Conservation (phyloP, 495 filamentous ascomycete genomes). For the Penicillium crystallinum region DNA sequence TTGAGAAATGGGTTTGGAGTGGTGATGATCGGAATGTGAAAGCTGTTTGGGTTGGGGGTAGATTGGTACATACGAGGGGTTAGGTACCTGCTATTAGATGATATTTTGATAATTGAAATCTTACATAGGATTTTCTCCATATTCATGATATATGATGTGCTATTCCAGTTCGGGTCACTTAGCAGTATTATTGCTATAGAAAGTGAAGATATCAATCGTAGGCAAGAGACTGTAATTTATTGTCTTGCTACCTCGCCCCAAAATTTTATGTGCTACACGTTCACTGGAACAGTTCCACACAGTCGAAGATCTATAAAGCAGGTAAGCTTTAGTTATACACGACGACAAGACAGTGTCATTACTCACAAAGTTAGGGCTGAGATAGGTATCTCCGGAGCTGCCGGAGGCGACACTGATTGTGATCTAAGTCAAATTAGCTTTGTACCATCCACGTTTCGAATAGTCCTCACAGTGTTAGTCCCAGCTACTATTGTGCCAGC, state of each 20-base stretch:
- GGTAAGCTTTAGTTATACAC: not conserved
- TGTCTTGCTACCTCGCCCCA: not conserved
- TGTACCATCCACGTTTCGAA: not conserved
- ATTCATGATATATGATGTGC: not conserved
- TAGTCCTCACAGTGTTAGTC: constrained; percentile 44
- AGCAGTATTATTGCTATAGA: not conserved
- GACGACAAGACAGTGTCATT: not conserved
- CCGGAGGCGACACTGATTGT: constrained; percentile 56
- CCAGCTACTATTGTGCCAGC: constrained; percentile 52
- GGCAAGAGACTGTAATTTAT: not conserved
- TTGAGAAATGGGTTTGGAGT: constrained; percentile 89
- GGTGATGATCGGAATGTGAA: constrained; percentile 83
- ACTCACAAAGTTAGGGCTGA: constrained; percentile 60
- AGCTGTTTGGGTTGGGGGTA: constrained; percentile 66
- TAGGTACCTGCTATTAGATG: not conserved
- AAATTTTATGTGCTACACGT: too few relatives aligned
- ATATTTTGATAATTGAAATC: not conserved
- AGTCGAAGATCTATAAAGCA: constrained; percentile 48
- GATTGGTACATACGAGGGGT: constrained; percentile 59
- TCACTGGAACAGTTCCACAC: constrained; percentile 48
- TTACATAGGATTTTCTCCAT: not conserved
- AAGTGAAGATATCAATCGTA: not conserved
- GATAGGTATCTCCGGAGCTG: constrained; percentile 47
- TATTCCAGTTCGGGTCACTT: too few relatives aligned
- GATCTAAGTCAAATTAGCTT: constrained; percentile 27